A percentile compares a stretch with the other conserved stretches of the same genome.
Evolutionary conservation across 1,284 basidiomycete species (phyloP).

Genomic region (Boletus hoseneyae): DNA sequence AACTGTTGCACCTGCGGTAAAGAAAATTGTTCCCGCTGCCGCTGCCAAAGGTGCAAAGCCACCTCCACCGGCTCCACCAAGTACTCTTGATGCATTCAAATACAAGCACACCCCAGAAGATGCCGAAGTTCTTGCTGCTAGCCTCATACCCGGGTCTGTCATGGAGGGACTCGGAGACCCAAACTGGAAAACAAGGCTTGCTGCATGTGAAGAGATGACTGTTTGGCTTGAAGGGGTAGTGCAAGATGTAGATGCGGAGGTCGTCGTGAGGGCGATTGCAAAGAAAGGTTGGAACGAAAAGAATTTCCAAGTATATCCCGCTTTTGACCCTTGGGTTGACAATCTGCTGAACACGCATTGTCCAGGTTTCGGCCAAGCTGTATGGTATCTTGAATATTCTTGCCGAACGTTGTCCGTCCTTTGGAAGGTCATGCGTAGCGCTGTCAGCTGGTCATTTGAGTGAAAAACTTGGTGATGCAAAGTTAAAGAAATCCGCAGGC

Average conservation of each 20-base stretch:
- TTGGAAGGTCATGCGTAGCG: slow-evolving; percentile 84
- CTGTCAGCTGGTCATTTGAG: slow-evolving; percentile 82
- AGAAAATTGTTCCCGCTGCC: slow-evolving; percentile 43
- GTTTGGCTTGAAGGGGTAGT: slow-evolving; percentile 76
- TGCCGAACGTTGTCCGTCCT: slow-evolving; percentile 78
- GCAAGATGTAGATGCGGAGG: slow-evolving; percentile 79
- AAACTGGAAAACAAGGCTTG: slow-evolving; percentile 92
- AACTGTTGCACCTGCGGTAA: slow-evolving; percentile 42
- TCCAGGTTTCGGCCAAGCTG: slow-evolving; percentile 83
- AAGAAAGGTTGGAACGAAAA: slow-evolving; percentile 98
- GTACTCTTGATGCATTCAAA: slow-evolving; percentile 81
- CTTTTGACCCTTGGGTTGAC: slow-evolving; percentile 3
- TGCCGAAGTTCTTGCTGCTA: slow-evolving; percentile 78
- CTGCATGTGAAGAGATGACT: slow-evolving; percentile 83
- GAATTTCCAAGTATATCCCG: slow-evolving; percentile 84
- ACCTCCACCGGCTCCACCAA: slow-evolving; percentile 42
- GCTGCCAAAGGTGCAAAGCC: slow-evolving; percentile 52
- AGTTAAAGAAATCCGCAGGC: slow-evolving; percentile 96
- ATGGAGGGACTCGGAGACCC: slow-evolving; percentile 76
- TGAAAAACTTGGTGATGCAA: slow-evolving; percentile 96
- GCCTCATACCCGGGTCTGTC: slow-evolving; percentile 71
- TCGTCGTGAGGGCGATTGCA: slow-evolving; percentile 84
- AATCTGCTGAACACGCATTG: slow-evolving; percentile 8
- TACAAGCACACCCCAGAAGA: slow-evolving; percentile 92
- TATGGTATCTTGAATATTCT: slow-evolving; percentile 75